A percentile compares a stretch with the other conserved stretches of the same genome.
Evolutionary conservation across 2,329 filamentous ascomycete species (phyloP).

Genomic region (Sarocladium brachiariae): DNA sequence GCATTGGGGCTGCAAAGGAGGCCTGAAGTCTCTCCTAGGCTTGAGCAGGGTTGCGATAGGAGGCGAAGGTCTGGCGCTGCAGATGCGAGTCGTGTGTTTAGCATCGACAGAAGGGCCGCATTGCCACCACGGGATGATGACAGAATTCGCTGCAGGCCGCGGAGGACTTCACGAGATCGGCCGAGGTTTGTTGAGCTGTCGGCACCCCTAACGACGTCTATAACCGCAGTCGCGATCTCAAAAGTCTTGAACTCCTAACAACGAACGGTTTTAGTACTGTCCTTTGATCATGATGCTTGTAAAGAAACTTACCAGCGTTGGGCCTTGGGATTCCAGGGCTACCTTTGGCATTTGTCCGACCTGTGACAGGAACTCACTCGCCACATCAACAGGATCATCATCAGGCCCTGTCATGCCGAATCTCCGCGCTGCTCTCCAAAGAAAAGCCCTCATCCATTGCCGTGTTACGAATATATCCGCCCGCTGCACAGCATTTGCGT

Average conservation of each 20-base stretch:
- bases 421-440: constrained; percentile 35
- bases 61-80: constrained; percentile 13
- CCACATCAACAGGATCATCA: constrained; percentile 35
- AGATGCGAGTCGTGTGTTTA: constrained; percentile 23
- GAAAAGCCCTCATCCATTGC: constrained; percentile 43
- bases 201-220: constrained; percentile 32
- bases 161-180: constrained; percentile 28
- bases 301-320: constrained; percentile 29
- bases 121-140: constrained; percentile 37
- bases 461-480: constrained; percentile 42
- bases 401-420: constrained; percentile 24
- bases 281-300: neutral
- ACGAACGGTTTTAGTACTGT: neutral
- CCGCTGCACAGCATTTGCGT: constrained; percentile 40
- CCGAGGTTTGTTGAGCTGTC: constrained; percentile 14
- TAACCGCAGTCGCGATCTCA: constrained; percentile 38
- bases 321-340: constrained; percentile 42
- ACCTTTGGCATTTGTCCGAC: constrained; percentile 36
- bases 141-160: constrained; percentile 31
- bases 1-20: neutral
- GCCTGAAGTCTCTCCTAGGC: neutral
- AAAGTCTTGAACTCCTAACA: constrained; percentile 36
- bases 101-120: constrained; percentile 28
- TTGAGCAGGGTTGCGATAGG: neutral
- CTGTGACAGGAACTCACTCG: constrained; percentile 36